Percentiles rank a stretch among this genome's conserved stretches.
phyloP scores from a whole-genome alignment of 352 stramenopile genomes.

The Globisporangium rhizosaccharum region DNA sequence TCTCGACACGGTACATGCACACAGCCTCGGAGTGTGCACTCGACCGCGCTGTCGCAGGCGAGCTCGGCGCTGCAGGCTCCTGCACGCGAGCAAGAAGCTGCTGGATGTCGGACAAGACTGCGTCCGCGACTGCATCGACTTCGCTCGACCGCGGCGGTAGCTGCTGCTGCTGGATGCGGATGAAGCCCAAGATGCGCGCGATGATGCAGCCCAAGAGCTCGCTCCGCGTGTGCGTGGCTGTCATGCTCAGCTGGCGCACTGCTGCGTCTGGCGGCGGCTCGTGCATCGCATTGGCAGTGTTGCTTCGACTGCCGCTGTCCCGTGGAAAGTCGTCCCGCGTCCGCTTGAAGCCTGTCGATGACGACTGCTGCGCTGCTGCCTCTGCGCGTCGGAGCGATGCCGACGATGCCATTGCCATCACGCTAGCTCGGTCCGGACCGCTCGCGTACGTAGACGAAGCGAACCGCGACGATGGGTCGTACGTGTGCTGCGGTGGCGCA shows the following conservation, averaged over 20 bases:
- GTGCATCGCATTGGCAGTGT: neutral
- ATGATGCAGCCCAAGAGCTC: constrained; percentile 68
- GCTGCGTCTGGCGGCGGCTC: constrained; percentile 33
- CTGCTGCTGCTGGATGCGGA: constrained; percentile 45
- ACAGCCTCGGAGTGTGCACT: constrained; percentile 47
- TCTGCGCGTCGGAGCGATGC: constrained; percentile 1
- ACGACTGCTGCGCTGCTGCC: neutral
- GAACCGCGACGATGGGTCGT: constrained; percentile 14
- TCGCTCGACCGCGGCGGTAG: constrained; percentile 20
- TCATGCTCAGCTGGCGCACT: constrained; percentile 56
- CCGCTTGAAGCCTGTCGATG: constrained; percentile 11
- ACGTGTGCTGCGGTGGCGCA: constrained; percentile 7
- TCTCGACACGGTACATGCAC: constrained; percentile 81
- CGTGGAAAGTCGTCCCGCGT: neutral
- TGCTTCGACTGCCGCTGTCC: neutral
- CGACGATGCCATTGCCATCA: constrained; percentile 1
- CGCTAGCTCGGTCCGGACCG: constrained; percentile 1
- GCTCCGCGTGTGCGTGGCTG: constrained; percentile 50
- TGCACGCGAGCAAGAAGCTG: constrained; percentile 52
- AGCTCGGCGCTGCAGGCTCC: constrained; percentile 17
- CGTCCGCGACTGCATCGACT: constrained; percentile 39
- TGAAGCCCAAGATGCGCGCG: constrained; percentile 54
- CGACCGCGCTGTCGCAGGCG: constrained; percentile 7
- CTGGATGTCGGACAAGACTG: constrained; percentile 57
- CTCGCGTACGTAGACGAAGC: constrained; percentile 6